A percentile compares a stretch with the other conserved stretches of the same genome.
These are phyloP conservation scores for Aspergillus latus DNA, from an alignment of 2,329 filamentous ascomycete genomes.

Conservation along the genomic window DNA sequence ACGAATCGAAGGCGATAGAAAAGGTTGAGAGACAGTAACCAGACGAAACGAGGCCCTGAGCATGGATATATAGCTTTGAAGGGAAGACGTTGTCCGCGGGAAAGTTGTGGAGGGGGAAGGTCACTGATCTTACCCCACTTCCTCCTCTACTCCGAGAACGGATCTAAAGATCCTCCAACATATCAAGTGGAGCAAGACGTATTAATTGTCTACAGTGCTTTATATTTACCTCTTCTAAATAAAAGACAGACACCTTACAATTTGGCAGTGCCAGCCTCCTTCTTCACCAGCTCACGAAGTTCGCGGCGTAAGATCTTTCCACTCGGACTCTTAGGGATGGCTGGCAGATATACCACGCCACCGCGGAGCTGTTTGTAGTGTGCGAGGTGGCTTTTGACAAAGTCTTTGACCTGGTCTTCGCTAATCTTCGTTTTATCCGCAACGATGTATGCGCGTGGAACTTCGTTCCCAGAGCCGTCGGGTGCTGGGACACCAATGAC, in stretches of 20 bases:
- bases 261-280: conserved; percentile 30
- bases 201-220: not conserved
- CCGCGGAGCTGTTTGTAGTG: conserved; percentile 48
- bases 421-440: conserved; percentile 31
- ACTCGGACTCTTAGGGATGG: conserved; percentile 35
- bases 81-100: conserved; percentile 19
- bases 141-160: not conserved
- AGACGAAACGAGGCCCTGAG: conserved; percentile 26
- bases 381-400: conserved; percentile 39
- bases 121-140: conserved; percentile 3
- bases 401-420: conserved; percentile 42
- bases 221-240: not conserved
- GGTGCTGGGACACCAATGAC: conserved; percentile 39
- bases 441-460: conserved; percentile 46
- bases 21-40: conserved; percentile 17
- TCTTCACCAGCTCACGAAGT: conserved; percentile 45
- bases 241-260: conserved; percentile 2
- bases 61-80: conserved; percentile 23
- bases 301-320: conserved; percentile 42
- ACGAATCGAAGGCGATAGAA: conserved; percentile 5
- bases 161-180: not conserved
- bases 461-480: conserved; percentile 22
- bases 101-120: conserved; percentile 15
- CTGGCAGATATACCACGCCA: conserved; percentile 41
- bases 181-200: not conserved